phyloP scores from a whole-genome alignment of 23 red algal genomes.

The Gracilaria domingensis region DNA sequence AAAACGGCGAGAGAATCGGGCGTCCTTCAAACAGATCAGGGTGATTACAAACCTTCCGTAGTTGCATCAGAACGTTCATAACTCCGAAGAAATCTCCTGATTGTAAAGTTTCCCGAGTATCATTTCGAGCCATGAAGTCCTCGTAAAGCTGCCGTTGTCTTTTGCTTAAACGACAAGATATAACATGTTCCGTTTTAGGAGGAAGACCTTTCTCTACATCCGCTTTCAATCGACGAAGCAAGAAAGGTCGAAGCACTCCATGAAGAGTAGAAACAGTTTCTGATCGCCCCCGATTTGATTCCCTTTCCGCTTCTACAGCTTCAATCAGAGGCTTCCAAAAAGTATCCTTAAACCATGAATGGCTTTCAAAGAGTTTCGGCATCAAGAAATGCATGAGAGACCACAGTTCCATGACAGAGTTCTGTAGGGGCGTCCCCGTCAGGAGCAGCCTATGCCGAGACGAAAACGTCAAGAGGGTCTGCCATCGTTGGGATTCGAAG shows the following conservation, averaged over 20 bases:
- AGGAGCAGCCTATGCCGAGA: conserved; percentile 82
- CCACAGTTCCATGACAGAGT: conserved; percentile 98
- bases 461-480: conserved; percentile 90
- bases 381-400: conserved; percentile 97
- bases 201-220: conserved; percentile 95
- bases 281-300: conserved; percentile 17
- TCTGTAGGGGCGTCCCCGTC: conserved; percentile 97
- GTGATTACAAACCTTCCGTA: conserved; percentile 99
- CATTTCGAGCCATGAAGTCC: conserved; percentile 84
- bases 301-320: conserved; percentile 8
- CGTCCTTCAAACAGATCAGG: conserved; percentile 94
- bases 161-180: conserved; percentile 79
- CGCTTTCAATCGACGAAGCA: conserved; percentile 91
- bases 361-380: conserved; percentile 91
- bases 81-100: conserved; percentile 83
- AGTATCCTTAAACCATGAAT: conserved; percentile 92
- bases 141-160: conserved; percentile 96
- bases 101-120: conserved; percentile 73
- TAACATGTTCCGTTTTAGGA: conserved; percentile 84
- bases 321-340: conserved; percentile 86
- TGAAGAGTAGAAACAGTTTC: conserved; percentile 82
- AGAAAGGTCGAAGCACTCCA: conserved; percentile 87
- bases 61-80: conserved; percentile 98
- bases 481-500: conserved; percentile 90
- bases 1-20: conserved; percentile 74